Conservation (phyloP, 345 rosid genomes). For the Alliaria petiolata region DNA sequence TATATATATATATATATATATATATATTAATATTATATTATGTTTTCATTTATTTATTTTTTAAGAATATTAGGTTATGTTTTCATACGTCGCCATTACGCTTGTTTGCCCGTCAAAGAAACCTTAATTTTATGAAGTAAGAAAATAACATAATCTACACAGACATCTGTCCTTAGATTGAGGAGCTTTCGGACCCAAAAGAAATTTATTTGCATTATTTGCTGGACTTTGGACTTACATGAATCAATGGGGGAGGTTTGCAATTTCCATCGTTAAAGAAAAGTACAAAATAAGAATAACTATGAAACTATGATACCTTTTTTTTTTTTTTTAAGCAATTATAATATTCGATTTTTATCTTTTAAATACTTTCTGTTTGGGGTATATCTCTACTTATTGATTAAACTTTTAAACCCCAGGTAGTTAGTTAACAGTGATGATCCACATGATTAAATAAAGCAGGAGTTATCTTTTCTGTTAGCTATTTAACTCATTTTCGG, state of each 20-base stretch:
- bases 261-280: conserved; percentile 12
- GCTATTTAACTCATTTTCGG: background rate
- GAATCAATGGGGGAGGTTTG: conserved; percentile 8
- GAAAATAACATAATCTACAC: conserved; percentile 6
- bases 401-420: background rate
- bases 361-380: background rate
- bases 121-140: conserved; percentile 1
- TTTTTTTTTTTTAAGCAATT: background rate
- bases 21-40: too few relatives aligned
- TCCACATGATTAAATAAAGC: conserved; percentile 18
- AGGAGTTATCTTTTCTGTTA: background rate
- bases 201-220: background rate
- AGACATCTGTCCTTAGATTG: conserved; percentile 29
- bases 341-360: background rate
- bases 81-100: conserved; percentile 3
- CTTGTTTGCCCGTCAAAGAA: conserved; percentile 21
- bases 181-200: conserved; percentile 21
- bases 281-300: background rate
- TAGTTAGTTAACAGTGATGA: background rate
- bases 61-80: background rate
- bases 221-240: background rate
- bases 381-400: background rate
- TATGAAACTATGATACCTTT: background rate
- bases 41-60: too few relatives aligned
- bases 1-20: too few relatives aligned